Conservation (phyloP, 2,329 filamentous ascomycete species). For the Paraphoma chrysanthemicola region DNA sequence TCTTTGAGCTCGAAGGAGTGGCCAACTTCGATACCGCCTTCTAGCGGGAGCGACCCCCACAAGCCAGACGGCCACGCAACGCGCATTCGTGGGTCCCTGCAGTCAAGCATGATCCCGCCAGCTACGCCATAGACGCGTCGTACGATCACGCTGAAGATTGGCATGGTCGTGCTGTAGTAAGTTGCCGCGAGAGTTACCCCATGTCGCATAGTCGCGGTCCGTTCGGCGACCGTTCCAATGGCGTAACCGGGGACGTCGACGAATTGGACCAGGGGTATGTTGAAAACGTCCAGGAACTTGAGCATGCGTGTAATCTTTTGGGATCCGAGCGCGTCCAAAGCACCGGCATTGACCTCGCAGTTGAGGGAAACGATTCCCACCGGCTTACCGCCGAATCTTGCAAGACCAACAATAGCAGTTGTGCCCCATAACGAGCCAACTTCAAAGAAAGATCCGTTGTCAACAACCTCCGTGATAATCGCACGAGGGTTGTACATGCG, state of each 20-base stretch:
- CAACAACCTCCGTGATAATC: conserved; percentile 65
- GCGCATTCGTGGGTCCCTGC: conserved; percentile 65
- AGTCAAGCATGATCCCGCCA: conserved; percentile 69
- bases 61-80: conserved; percentile 70
- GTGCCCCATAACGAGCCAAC: conserved; percentile 69
- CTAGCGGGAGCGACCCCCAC: conserved; percentile 68
- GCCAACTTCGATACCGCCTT: conserved; percentile 70
- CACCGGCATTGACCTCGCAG: conserved; percentile 66
- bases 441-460: conserved; percentile 66
- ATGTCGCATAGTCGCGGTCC: conserved; percentile 69
- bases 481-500: conserved; percentile 67
- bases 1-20: conserved; percentile 67
- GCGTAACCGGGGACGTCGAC: conserved; percentile 68
- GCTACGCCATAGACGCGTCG: conserved; percentile 69
- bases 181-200: conserved; percentile 67
- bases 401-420: conserved; percentile 67
- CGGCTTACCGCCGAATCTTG: conserved; percentile 62
- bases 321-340: conserved; percentile 65
- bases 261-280: conserved; percentile 69
- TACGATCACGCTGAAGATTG: conserved; percentile 69
- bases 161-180: conserved; percentile 68
- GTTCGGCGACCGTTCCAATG: conserved; percentile 68
- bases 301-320: conserved; percentile 68
- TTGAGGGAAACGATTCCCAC: conserved; percentile 68
- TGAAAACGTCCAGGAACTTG: conserved; percentile 71